Conservation (phyloP, 495 filamentous ascomycete genomes). For the Letharia lupina region DNA sequence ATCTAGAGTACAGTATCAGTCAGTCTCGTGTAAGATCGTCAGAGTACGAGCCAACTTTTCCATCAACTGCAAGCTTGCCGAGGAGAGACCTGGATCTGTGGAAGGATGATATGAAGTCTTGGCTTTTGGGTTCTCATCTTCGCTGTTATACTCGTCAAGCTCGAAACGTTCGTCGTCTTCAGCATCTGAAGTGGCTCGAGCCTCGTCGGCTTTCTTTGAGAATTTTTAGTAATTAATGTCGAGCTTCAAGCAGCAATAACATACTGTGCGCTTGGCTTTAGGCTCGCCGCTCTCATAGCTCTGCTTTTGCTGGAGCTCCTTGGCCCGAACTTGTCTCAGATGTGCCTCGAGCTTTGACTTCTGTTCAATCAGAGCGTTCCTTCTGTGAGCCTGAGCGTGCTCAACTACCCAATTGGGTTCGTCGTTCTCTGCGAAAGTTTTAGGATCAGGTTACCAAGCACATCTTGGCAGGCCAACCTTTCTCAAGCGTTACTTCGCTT, state of each 20-base stretch:
- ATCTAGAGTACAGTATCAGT: conserved; percentile 22
- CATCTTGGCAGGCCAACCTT: conserved; percentile 26
- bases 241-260: conserved; percentile 9
- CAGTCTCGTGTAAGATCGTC: neutral
- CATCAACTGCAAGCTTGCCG: conserved; percentile 57
- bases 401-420: conserved; percentile 90
- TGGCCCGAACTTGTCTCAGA: conserved; percentile 57
- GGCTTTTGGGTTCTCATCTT: conserved; percentile 36
- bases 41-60: conserved; percentile 35
- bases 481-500: conserved; percentile 34
- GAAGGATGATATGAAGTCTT: conserved; percentile 22
- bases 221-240: neutral
- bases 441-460: conserved; percentile 15
- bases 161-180: conserved; percentile 66
- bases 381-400: conserved; percentile 57
- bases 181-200: conserved; percentile 26
- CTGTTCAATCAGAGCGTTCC: conserved; percentile 53
- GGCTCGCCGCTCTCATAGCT: conserved; percentile 38
- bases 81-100: conserved; percentile 41
- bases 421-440: conserved; percentile 44
- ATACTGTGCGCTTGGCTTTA: conserved; percentile 39
- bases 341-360: conserved; percentile 64
- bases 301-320: conserved; percentile 55
- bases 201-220: conserved; percentile 31
- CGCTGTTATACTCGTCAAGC: conserved; percentile 74